These are phyloP conservation scores for Periconia digitata DNA, from an alignment of 2,329 filamentous ascomycete genomes.

Conservation along the genomic window DNA sequence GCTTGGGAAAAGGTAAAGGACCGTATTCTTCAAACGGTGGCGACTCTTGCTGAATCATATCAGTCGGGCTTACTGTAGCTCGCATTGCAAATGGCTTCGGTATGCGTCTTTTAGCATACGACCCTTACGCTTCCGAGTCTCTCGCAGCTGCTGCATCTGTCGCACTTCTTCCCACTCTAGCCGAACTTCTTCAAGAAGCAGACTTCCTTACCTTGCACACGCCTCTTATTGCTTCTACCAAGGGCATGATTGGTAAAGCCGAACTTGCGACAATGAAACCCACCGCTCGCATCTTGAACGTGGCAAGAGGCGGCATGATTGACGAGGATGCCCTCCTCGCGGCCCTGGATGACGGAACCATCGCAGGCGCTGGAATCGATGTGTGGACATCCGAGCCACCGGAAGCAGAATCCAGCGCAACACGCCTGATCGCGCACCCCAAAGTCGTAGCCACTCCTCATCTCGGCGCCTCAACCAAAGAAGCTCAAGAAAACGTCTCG, in stretches of 20 bases:
- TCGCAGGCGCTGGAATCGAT: slow-evolving; percentile 77
- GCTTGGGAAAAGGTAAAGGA: slow-evolving; percentile 70
- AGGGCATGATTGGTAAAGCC: slow-evolving; percentile 68
- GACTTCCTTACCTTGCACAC: slow-evolving; percentile 84
- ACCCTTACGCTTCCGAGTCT: slow-evolving; percentile 76
- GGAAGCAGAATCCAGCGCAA: slow-evolving; percentile 59
- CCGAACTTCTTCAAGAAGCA: slow-evolving; percentile 63
- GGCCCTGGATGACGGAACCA: slow-evolving; percentile 69
- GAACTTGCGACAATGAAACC: slow-evolving; percentile 73
- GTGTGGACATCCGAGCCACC: slow-evolving; percentile 79
- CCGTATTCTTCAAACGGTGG: neutral
- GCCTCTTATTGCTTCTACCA: slow-evolving; percentile 74
- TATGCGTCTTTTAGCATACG: slow-evolving; percentile 73
- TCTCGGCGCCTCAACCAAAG: slow-evolving; percentile 75
- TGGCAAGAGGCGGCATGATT: slow-evolving; percentile 77
- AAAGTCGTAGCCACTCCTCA: slow-evolving; percentile 79
- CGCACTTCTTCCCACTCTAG: slow-evolving; percentile 59
- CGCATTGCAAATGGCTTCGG: slow-evolving; percentile 76
- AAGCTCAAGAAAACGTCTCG: slow-evolving; percentile 83
- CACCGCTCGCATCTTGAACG: slow-evolving; percentile 74
- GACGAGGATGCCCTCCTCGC: slow-evolving; percentile 73
- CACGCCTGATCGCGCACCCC: slow-evolving; percentile 65
- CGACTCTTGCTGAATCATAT: slow-evolving; percentile 14
- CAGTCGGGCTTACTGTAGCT: slow-evolving; percentile 75
- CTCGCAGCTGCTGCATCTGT: slow-evolving; percentile 70